Conservation (phyloP, 768 basidiomycete species). For the Paxillus involutus region DNA sequence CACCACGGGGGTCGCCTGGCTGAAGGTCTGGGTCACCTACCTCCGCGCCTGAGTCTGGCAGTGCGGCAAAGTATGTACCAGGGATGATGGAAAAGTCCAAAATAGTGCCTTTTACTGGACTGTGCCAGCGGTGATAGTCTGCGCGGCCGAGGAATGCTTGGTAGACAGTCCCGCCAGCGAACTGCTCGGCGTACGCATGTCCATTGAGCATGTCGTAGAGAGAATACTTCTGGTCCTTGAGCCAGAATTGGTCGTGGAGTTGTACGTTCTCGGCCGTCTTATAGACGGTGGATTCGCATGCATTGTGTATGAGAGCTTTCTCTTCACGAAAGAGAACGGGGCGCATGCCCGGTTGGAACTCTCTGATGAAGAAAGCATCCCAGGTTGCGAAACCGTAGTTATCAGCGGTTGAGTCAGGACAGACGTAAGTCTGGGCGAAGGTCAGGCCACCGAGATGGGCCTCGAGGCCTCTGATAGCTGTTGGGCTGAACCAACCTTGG, state of each 20-base stretch:
- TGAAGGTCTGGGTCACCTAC: background rate
- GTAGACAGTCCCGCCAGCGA: constrained; percentile 49
- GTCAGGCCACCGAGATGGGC: background rate
- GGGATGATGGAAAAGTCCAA: constrained; percentile 33
- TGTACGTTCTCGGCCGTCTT: constrained; percentile 35
- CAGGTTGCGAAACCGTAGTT: constrained; percentile 38
- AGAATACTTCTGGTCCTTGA: constrained; percentile 60
- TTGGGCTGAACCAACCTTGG: constrained; percentile 1
- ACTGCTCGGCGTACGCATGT: constrained; percentile 28
- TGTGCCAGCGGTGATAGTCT: constrained; percentile 63
- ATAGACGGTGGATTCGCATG: constrained; percentile 54
- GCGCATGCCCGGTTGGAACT: constrained; percentile 37
- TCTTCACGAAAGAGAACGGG: constrained; percentile 29
- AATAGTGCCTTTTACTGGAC: constrained; percentile 47
- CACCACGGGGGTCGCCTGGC: constrained; percentile 14
- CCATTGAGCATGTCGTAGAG: constrained; percentile 54
- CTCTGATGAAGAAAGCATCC: constrained; percentile 57
- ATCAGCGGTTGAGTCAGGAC: background rate
- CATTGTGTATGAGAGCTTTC: constrained; percentile 38
- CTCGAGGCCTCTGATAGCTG: background rate
- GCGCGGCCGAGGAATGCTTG: constrained; percentile 56
- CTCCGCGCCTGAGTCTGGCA: constrained; percentile 11
- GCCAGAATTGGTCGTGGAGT: constrained; percentile 49
- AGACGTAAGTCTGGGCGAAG: background rate
- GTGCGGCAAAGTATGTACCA: constrained; percentile 13